Evolutionary conservation across 148 eudicot genomes (phyloP), one percentile per base, ranked within the genome.

Genomic region (Spergularia bocconei): DNA sequence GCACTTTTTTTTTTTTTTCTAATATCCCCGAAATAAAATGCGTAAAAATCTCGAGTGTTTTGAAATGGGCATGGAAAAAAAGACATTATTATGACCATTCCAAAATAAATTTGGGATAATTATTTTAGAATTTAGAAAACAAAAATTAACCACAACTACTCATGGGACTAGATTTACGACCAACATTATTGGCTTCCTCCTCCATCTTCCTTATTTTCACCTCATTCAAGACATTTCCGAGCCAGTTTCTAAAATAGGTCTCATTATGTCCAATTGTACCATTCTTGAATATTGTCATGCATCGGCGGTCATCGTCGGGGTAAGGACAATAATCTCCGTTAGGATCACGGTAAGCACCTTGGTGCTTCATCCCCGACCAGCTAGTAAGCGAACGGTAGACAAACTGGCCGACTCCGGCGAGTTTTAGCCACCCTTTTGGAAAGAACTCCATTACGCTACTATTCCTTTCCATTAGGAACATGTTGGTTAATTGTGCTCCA

Each of bases 391-490:
- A 86, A 11, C 78, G 88, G 77, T 74, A 87, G 54, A 88, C 93
- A 50, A 41, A 86, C 61, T 92, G 96, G 48, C 96, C 96, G 4
- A 87, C 86, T 0, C 97, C 97, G 3, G 96, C 96, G 2, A 88
- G 85, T 74, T 90, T 86, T 15, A 92, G 72, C 97, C 97, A 92
- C 0, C 97, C 97, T 67, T 90, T 87, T 14, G 95, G 95, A 74
- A 83, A 92, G 72, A 92, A 90, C 66, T 92, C 97, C 88, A 92
- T 80, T 1, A 90, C 91, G 39, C 91, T 90, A 85, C 95, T 92
- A 74, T 90, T 90, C 74, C 88, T 84, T 36, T 92, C 86, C 97
- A 90, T 92, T 13, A 90, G 77, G 75, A 90, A 87, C 88, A 92
- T 78, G 88, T 88, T 92, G 50, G 96, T 86, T 50, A 88, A 64